These are phyloP conservation scores for Thymus mandschuricus DNA, from an alignment of 257 asterid genomes.

Conservation along the genomic window DNA sequence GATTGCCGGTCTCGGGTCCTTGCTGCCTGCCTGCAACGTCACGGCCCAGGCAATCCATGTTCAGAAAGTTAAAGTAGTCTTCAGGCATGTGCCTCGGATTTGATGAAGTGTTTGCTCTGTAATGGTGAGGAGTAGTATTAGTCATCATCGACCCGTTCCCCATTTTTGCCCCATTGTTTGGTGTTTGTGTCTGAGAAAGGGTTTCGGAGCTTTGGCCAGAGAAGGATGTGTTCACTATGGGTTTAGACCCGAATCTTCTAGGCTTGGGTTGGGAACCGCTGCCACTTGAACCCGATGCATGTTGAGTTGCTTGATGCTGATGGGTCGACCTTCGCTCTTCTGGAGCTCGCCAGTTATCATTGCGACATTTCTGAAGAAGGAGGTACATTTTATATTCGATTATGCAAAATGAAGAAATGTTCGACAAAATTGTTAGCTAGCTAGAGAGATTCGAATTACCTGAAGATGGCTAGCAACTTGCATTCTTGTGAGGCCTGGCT, in stretches of 20 bases:
- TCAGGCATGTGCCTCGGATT: slow-evolving; percentile 25
- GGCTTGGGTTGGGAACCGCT: slow-evolving; percentile 24
- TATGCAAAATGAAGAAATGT: neutral
- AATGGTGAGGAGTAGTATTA: slow-evolving; percentile 5
- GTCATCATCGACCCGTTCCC: slow-evolving; percentile 6
- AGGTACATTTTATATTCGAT: too few species aligned
- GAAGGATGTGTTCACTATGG: slow-evolving; percentile 9
- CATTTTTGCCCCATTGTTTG: neutral
- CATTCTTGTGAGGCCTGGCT: slow-evolving; percentile 58
- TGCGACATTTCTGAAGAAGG: slow-evolving; percentile 48
- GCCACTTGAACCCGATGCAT: neutral
- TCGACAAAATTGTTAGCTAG: too few species aligned
- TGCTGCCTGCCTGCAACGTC: slow-evolving; percentile 19
- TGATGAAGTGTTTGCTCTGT: neutral
- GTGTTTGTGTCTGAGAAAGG: neutral
- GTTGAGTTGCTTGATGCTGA: neutral
- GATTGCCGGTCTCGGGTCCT: slow-evolving; percentile 17
- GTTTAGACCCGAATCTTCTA: slow-evolving; percentile 52
- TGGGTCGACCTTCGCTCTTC: slow-evolving; percentile 24
- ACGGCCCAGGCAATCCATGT: slow-evolving; percentile 27
- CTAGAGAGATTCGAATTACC: slow-evolving; percentile 27
- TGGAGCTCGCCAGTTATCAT: slow-evolving; percentile 48
- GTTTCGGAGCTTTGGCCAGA: slow-evolving; percentile 21
- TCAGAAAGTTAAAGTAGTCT: slow-evolving; percentile 33
- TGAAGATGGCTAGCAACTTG: slow-evolving; percentile 66